Evolutionary conservation across 2,329 filamentous ascomycete genomes (phyloP).

Genomic region (Alternaria gansuensis): DNA sequence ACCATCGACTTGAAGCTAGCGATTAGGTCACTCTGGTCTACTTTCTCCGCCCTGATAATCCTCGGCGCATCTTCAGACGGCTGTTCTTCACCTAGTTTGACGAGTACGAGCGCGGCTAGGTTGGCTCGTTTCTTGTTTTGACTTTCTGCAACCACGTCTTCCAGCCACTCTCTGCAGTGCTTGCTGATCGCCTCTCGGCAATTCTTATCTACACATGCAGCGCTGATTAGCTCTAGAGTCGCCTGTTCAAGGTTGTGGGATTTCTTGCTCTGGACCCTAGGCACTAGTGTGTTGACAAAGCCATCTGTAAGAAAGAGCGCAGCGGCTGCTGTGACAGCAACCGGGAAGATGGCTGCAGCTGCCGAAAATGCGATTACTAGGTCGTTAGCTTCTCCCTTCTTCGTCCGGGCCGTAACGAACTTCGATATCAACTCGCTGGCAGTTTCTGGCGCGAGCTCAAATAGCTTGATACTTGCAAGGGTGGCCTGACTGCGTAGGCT

Average conservation of each 20-base stretch:
- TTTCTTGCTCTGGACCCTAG: slow-evolving; percentile 81
- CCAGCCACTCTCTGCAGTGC: slow-evolving; percentile 86
- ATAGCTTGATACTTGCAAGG: slow-evolving; percentile 81
- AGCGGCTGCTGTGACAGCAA: slow-evolving; percentile 78
- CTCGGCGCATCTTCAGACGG: slow-evolving; percentile 40
- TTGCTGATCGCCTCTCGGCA: slow-evolving; percentile 86
- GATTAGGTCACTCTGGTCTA: slow-evolving; percentile 60
- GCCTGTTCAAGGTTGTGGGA: slow-evolving; percentile 86
- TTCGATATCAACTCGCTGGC: slow-evolving; percentile 74
- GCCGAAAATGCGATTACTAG: slow-evolving; percentile 92
- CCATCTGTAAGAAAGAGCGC: slow-evolving; percentile 87
- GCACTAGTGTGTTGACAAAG: slow-evolving; percentile 79
- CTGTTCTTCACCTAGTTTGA: slow-evolving; percentile 60
- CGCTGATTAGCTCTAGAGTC: slow-evolving; percentile 87
- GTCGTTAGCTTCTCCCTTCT: slow-evolving; percentile 82
- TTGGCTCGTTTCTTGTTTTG: slow-evolving; percentile 65
- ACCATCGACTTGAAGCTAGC: slow-evolving; percentile 71
- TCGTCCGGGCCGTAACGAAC: slow-evolving; percentile 77
- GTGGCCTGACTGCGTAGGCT: slow-evolving; percentile 82
- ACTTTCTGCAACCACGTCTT: slow-evolving; percentile 80
- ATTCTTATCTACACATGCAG: slow-evolving; percentile 82
- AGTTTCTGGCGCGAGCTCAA: slow-evolving; percentile 77
- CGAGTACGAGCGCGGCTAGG: slow-evolving; percentile 64
- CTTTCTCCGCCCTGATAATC: slow-evolving; percentile 44
- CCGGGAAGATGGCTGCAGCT: slow-evolving; percentile 86